A percentile compares a stretch with the other conserved stretches of the same genome.
Conservation (phyloP, 305 asterid genomes). For the Solanum hybrid region DNA sequence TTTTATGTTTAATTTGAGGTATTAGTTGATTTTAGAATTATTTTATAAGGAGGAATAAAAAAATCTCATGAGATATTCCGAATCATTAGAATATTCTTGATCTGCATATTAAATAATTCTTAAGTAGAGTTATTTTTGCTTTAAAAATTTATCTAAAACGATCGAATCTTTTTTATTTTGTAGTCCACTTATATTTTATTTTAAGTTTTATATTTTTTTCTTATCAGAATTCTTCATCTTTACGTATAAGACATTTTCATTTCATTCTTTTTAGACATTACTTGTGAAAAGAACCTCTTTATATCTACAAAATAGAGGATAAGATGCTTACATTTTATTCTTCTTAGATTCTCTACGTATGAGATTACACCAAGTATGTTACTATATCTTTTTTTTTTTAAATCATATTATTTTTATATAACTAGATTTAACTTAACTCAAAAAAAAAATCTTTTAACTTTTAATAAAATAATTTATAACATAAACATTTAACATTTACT, state of each 20-base stretch:
- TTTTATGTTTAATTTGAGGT: neutral
- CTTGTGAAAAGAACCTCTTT: neutral
- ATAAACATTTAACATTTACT: neutral
- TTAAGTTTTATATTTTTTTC: neutral
- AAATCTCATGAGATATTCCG: neutral
- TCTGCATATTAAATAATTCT: neutral
- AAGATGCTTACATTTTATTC: neutral
- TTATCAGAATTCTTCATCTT: neutral
- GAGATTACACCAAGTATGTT: neutral
- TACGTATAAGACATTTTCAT: neutral
- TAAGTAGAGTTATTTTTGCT: neutral
- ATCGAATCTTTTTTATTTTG: neutral
- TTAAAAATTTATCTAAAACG: neutral
- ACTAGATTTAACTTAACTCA: neutral
- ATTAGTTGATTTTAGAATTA: neutral
- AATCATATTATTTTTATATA: neutral
- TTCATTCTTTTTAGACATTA: neutral
- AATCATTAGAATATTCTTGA: neutral
- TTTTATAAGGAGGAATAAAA: neutral
- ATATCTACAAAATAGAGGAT: neutral
- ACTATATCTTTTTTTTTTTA: neutral
- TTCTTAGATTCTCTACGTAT: neutral
- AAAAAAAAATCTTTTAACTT: neutral
- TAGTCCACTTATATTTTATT: neutral
- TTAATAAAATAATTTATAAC: neutral